Evolutionary conservation across 176 grass and related monocot genomes (phyloP), one percentile per base, ranked within the genome.

Genomic region (Olyra latifolia): DNA sequence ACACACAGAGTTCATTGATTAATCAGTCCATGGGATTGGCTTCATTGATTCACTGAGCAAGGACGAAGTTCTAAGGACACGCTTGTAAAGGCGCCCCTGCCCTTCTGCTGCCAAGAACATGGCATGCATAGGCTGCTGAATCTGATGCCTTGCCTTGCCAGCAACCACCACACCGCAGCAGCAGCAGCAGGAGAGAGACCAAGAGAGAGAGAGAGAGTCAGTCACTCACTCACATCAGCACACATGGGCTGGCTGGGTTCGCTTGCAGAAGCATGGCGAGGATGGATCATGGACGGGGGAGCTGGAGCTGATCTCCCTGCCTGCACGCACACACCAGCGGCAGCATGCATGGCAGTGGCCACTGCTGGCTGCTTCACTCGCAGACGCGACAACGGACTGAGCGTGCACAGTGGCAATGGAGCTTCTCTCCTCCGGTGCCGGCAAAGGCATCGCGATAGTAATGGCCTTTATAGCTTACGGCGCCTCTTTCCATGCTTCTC

Each of bases 81-180:
- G 5, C 9, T n/a, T 73, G 29, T 17, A 82, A 69, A 71, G 72
- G 32, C 49, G 63, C 28, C 25, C 25, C 24, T 71, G 69, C 16
- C 46, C 71, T 43, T 81, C 85, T 82, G 70, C 64, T 82, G 77
- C 70, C 78, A 58, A 82, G 78, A 79, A 88, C 80, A 88, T 83
- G 80, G 61, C 32, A 67, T 65, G 40, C 16, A 7, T 24, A 58
- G 43, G 67, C 19, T 19, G 23, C 4, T 41, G 57, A 62, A 39
- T 77, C 89, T 81, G 85, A 80, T 85, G 75, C 52, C 89, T 88
- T 91, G 85, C 76, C 81, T 81, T 88, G 46, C 22, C 89, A 85
- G 89, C 89, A 88, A 88, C 65, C 62, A 76, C 68, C 35, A 45
- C 47, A 62, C 52, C 24, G 5, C 54, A 16, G 42, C 42, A 35